Evolutionary conservation across 768 basidiomycete genomes (phyloP), one percentile per base, ranked within the genome.

Genomic region (Rhodocollybia butyracea): DNA sequence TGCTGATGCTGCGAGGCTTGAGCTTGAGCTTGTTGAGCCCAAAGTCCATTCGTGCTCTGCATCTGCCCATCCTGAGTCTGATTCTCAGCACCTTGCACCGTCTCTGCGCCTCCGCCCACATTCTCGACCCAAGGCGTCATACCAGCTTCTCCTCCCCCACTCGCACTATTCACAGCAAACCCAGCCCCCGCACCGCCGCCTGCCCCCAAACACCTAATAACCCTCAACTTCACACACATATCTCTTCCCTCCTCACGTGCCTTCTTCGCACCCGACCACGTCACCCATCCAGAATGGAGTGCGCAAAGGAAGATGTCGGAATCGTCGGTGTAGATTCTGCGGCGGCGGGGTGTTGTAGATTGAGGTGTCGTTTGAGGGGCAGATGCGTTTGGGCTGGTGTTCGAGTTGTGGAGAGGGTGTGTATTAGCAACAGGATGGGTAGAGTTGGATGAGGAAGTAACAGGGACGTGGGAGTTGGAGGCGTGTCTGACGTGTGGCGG

Each of bases 301-400:
- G 85, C 86, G 54, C 85, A 86, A 38, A 85, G 63, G 63, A 88
- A 82, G 48, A 89, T 63, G 61, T 89, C 85, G 8, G 86, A 88
- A 68, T 90, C 88, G 68, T 90, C 88, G 0, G 88, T 90, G 69
- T 90, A 90, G 32, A 89, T 76, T 45, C 84, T 72, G n/a, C 82
- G 72, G 31, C 70, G 70, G 27, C 75, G 63, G 12, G n/a, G 26
- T 17, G 22, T 21, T n/a, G 42, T n/a, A 43, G 45, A 24, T 7
- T 24, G 45, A 12, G 47, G 12, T 47, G 27, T 30, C 8, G 15
- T 12, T 4, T 27, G 15, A n/a, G 3, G 27, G 36, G 17, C 26
- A n/a, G 45, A 46, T 8, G 8, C 26, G 45, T 46, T 8, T 3
- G 12, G 10, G 15, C 17, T 46, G 21, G 17, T 24, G 29, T 3